Conservation (phyloP, 495 filamentous ascomycete species). For the Delitschia confertaspora region DNA sequence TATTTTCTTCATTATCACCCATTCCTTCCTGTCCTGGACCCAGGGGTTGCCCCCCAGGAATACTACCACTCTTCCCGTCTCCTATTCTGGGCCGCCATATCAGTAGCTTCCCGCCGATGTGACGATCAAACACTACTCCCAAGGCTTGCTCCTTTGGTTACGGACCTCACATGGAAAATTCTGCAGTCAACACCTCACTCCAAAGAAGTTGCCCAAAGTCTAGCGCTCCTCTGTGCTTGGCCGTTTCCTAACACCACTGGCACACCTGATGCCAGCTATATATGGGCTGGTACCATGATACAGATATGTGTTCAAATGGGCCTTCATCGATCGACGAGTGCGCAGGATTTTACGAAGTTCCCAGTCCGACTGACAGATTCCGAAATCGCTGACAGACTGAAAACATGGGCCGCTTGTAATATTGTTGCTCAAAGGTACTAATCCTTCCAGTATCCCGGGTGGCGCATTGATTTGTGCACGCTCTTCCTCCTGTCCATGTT, state of each 20-base stretch:
- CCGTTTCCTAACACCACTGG: constrained; percentile 78
- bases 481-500: no score
- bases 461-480: no score
- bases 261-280: constrained; percentile 76
- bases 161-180: constrained; percentile 65
- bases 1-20: constrained; percentile 74
- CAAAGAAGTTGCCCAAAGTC: constrained; percentile 77
- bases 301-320: constrained; percentile 82
- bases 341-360: constrained; percentile 78
- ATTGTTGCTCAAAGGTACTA: constrained; percentile 75
- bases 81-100: constrained; percentile 78
- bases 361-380: constrained; percentile 73
- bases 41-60: constrained; percentile 49
- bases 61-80: constrained; percentile 65
- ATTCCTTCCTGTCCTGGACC: constrained; percentile 72
- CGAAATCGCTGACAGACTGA: constrained; percentile 71
- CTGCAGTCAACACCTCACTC: constrained; percentile 76
- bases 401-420: constrained; percentile 85
- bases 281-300: constrained; percentile 81
- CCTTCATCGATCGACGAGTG: constrained; percentile 76
- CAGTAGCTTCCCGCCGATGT: constrained; percentile 68
- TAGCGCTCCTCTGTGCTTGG: constrained; percentile 82
- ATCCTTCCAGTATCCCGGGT: no score
- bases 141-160: constrained; percentile 34
- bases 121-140: constrained; percentile 54